Evolutionary conservation across 257 asterid genomes (phyloP), one percentile per base, ranked within the genome.

Genomic region (Petunia axillaris): DNA sequence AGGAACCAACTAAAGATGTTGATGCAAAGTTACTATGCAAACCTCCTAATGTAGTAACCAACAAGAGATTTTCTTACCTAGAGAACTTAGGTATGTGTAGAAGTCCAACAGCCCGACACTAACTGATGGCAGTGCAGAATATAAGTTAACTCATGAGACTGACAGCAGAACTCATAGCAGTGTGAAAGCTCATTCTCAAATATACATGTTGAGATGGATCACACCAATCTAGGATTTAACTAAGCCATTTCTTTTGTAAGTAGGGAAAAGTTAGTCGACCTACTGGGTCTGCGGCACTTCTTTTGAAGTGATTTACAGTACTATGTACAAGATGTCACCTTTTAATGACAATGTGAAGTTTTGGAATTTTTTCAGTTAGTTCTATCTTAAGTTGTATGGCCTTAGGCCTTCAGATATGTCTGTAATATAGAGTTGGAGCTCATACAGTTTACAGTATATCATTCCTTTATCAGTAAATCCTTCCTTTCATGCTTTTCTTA

Each of bases 21-120:
- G 86, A 83, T 25, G 0, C 57, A n/a, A 83, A 85, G 81, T 9
- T 59, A 3, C 77, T 76, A 63, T 43, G 75, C 76, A 91, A 89
- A 85, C 87, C 90, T 48, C 82, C 86, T 8, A 75, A 71, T 75
- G 13, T 87, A 66, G 74, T 64, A 75, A 79, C 93, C 79, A 86
- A 76, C 91, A 92, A 89, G 90, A 91, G 79, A 84, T 40, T 87
- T 70, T 91, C 97, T 67, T 95, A 93, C 88, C 90, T 94, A 86
- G 98, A 91, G 84, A 81, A 81, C 77, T 83, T 93, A 83, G 98
- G 94, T 36, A 95, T 92, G 78, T 64, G 86, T 38, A 90, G 93
- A 89, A 95, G 98, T 88, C 99, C 98, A 35, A 87, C 92, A 9
- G 90, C 97, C 10, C 94, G 99, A 54, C 97, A 92, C 89, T 95